Base-by-base conservation (phyloP, 805 yeast genomes). In the Candida hispaniensis region DNA sequence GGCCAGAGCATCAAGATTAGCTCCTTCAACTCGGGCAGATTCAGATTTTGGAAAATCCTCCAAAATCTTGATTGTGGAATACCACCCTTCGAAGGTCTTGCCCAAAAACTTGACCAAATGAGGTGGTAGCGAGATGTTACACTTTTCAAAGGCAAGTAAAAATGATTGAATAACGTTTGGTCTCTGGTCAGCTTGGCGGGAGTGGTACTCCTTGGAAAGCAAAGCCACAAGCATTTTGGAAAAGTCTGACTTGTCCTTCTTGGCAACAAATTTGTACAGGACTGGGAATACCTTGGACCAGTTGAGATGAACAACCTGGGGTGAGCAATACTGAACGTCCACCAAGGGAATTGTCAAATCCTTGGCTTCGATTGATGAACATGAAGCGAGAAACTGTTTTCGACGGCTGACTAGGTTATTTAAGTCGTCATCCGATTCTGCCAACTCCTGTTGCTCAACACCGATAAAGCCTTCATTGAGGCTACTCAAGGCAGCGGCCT, bases 101-200 rank as follows among this genome's bases (percentile, higher is more conserved):
- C 94, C 95, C 19, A 91, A 60, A 46, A 83, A 85, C 52, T 86
- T 91, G 20, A 86, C 75, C 25, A 93, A 66, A 55, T 88, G 94
- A 2, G 99, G 97, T 3, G 99, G 98, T 2, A 34, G 9, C 12
- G 93, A 59, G 43, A 80, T 93, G 7, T 75, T 72, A 43, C 93
- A 75, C 41, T 65, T 61, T 4, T 54, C 49, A n/a, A 82, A 69
- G 23, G 93, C 95, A 45, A 78, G 93, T 26, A 93, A 59, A 44
- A 91, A 58, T 2, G 91, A 75, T 43, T 80, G 82, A 7, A 93
- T 70, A 2, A 85, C 94, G 51, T 91, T 91, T 1, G 93, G 93
- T 34, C 86, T 69, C 30, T 73, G 67, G 41, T 82, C 91, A 29
- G 79, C 73, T 58, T 93, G 98, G 29, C 94, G 70, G n/a, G 76